Evolutionary conservation across 2,329 filamentous ascomycete species (phyloP), one percentile per base, ranked within the genome.

Genomic region (Sporothrix protearum): DNA sequence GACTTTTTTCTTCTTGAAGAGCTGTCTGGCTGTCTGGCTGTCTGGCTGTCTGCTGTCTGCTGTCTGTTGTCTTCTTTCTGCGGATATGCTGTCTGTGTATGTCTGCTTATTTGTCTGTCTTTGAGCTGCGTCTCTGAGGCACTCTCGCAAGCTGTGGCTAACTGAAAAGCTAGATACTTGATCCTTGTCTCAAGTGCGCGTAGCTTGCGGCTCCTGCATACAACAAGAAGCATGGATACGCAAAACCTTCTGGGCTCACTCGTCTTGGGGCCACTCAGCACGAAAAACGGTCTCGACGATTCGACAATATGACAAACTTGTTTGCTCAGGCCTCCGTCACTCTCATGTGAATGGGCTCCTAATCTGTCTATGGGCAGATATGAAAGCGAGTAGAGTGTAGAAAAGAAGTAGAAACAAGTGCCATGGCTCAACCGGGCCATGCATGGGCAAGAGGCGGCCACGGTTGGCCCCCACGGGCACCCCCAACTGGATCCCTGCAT

Each of bases 101-200:
- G 66, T 74, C 49, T 30, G 30, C 71, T 75, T 70, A 66, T 73
- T 36, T 39, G n/a, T 70, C 67, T 74, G 71, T 55, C 45, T 67
- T 55, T 73, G 69, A 70, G 69, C 42, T 47, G 42, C 19, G 42
- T 47, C 42, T 47, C 19, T 47, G 39, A 47, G 14, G 12, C 73
- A 69, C 73, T 66, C 73, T 72, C 59, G 74, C 68, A 75, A 55
- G 73, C 10, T 51, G 25, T 78, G 73, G 76, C 75, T 84, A 88
- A 88, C 73, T 73, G 85, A 88, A 85, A 87, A 88, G 87, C 88
- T 91, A 90, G 86, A 85, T 51, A 51, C 25, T 19, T 36, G 28
- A 33, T 87, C 86, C 85, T 87, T 82, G 81, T 81, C 73, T 83
- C 79, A 81, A 83, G 45, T n/a, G n/a, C n/a, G n/a, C n/a, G n/a